Evolutionary conservation across 805 yeast species (phyloP).

Genomic region (Komagataella ulmi): DNA sequence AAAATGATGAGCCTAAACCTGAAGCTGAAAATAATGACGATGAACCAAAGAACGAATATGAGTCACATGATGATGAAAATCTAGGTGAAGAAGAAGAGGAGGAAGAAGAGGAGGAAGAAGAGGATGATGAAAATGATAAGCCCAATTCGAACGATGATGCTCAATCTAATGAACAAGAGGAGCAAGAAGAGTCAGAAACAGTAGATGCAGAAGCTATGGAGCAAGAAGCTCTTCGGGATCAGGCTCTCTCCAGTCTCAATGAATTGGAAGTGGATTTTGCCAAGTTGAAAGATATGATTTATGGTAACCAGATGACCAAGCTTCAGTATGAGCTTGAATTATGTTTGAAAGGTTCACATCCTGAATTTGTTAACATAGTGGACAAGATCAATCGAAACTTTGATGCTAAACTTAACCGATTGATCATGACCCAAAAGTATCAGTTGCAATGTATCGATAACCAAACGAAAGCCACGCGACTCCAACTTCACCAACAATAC

Average conservation of each 20-base stretch:
- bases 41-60: slow-evolving; percentile 13
- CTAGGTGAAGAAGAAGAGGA: slow-evolving; percentile 11
- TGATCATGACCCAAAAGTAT: slow-evolving; percentile 35
- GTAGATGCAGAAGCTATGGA: not conserved
- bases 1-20: slow-evolving; percentile 8
- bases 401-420: slow-evolving; percentile 42
- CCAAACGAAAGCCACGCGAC: slow-evolving; percentile 71
- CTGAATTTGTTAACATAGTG: slow-evolving; percentile 67
- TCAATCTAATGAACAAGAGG: not conserved
- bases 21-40: slow-evolving; percentile 13
- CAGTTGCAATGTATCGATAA: slow-evolving; percentile 64
- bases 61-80: slow-evolving; percentile 9
- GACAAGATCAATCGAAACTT: slow-evolving; percentile 60
- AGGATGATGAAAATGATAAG: slow-evolving; percentile 10
- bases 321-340: slow-evolving; percentile 74
- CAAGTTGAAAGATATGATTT: slow-evolving; percentile 66
- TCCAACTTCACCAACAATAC: slow-evolving; percentile 75
- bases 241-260: slow-evolving; percentile 62
- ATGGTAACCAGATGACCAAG: slow-evolving; percentile 68
- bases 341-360: slow-evolving; percentile 85
- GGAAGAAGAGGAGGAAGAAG: slow-evolving; percentile 11
- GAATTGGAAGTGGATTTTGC: slow-evolving; percentile 84
- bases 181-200: not conserved
- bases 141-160: slow-evolving; percentile 3
- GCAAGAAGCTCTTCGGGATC: slow-evolving; percentile 23